Base-by-base conservation (phyloP, 1,284 basidiomycete species). In the Inonotus hispidus region DNA sequence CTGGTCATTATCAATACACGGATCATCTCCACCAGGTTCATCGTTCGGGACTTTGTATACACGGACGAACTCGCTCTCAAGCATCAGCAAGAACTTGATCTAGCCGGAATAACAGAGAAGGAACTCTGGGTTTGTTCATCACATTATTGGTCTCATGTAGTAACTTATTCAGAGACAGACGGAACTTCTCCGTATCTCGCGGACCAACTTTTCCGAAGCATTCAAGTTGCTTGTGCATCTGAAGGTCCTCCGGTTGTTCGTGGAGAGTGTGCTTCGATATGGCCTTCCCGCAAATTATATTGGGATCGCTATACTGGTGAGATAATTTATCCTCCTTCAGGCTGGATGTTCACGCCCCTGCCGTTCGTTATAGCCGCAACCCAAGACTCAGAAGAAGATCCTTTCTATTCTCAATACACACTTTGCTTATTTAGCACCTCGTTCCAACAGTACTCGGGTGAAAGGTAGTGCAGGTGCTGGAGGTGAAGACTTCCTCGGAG, bases 171-270 rank as follows among this genome's bases (percentile, higher is more conserved):
- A 53, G 16, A 49, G 16, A 21, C 68, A 97, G 95, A 93, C 95
- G 21, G 97, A 99, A 70, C 82, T 99, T 1, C 78, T 99, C n/a
- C 85, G 93, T 65, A 75, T 99, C 47, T 87, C 95, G 32, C 82
- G 97, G 64, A 97, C 93, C 63, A 98, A 97, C 77, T 99, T 99
- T 72, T 95, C 93, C 5, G 97, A 99, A 75, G 87, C 95, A 2
- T 95, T 95, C 77, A 94, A 99, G 74, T 82, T 96, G 37, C 81
- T 98, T 19, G 90, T 95, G 0, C 97, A 99, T 71, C 79, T 99
- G 65, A 98, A 99, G 75, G 83, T 98, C 59, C 74, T 98, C 23
- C 86, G 94, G 27, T 79, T 96, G 10, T 98, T 95, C 69, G 88
- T 97, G 14, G 97, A 99, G 77, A 96, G 93, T 65, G 95, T 98